Percentiles rank a stretch among this genome's conserved stretches.
Conservation (phyloP, 345 rosid genomes). For the Corchorus capsularis region DNA sequence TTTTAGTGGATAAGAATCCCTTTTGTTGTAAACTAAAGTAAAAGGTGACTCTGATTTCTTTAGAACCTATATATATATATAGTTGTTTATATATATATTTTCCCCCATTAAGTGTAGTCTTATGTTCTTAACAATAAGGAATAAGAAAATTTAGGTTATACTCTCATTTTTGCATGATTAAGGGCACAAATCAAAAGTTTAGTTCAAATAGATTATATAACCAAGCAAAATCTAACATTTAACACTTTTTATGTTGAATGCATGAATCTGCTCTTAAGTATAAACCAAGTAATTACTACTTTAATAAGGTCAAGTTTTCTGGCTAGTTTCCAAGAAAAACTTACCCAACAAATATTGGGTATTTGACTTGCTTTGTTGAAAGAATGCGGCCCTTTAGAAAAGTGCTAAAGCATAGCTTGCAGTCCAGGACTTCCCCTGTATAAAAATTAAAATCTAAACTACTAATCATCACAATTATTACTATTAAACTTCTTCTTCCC, state of each 20-base stretch:
- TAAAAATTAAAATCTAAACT: not conserved
- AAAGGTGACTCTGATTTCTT: not conserved
- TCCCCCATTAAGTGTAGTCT: not conserved
- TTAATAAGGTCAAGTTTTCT: not conserved
- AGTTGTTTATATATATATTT: not conserved
- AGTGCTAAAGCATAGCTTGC: not conserved
- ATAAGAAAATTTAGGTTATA: not conserved
- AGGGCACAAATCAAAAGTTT: not conserved
- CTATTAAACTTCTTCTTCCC: no score
- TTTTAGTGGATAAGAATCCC: slow-evolving; percentile 19
- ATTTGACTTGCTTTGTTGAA: not conserved
- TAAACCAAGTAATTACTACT: not conserved
- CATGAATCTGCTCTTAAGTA: not conserved
- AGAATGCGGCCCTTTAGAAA: not conserved
- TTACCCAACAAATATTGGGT: not conserved
- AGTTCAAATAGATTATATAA: no score
- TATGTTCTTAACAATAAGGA: not conserved
- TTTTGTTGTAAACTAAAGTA: slow-evolving; percentile 15
- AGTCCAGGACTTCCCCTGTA: not conserved
- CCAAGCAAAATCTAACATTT: not conserved
- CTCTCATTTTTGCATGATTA: not conserved
- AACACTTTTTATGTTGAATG: not conserved
- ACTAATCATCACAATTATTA: not conserved
- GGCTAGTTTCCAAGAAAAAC: not conserved
- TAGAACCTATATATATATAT: not conserved